Conservation (phyloP, 2,329 filamentous ascomycete genomes). For the Fusarium dlaminii region DNA sequence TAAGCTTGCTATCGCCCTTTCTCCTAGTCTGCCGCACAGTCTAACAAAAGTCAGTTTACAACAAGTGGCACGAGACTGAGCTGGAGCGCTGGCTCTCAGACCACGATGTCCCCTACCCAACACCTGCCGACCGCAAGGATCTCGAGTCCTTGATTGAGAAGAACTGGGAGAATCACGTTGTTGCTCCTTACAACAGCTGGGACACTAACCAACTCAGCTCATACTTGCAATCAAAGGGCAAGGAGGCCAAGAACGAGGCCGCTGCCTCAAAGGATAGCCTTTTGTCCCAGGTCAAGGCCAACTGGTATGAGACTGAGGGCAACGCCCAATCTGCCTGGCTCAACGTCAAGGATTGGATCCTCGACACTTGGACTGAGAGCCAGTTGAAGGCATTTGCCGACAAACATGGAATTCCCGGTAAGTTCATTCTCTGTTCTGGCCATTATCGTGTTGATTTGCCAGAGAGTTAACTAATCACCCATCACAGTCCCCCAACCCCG, state of each 20-base stretch:
- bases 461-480: background rate
- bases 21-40: background rate
- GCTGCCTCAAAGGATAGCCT: constrained; percentile 76
- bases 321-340: constrained; percentile 76
- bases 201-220: constrained; percentile 72
- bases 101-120: constrained; percentile 90
- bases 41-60: constrained; percentile 74
- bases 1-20: constrained; percentile 55
- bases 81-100: constrained; percentile 97
- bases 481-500: constrained; percentile 79
- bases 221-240: constrained; percentile 76
- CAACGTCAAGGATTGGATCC: constrained; percentile 87
- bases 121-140: constrained; percentile 89
- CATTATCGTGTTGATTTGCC: too few relatives aligned
- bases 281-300: constrained; percentile 72
- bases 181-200: constrained; percentile 81
- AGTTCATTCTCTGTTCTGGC: constrained; percentile 5
- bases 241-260: constrained; percentile 73
- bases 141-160: constrained; percentile 89
- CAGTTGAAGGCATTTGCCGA: constrained; percentile 94
- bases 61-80: constrained; percentile 99
- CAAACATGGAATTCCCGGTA: constrained; percentile 80
- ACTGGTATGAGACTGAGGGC: constrained; percentile 84
- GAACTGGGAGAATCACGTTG: constrained; percentile 86
- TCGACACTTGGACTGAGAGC: constrained; percentile 94